These are phyloP conservation scores for Lagenaria siceraria DNA, from an alignment of 306 rosid species.

Conservation along the genomic window DNA sequence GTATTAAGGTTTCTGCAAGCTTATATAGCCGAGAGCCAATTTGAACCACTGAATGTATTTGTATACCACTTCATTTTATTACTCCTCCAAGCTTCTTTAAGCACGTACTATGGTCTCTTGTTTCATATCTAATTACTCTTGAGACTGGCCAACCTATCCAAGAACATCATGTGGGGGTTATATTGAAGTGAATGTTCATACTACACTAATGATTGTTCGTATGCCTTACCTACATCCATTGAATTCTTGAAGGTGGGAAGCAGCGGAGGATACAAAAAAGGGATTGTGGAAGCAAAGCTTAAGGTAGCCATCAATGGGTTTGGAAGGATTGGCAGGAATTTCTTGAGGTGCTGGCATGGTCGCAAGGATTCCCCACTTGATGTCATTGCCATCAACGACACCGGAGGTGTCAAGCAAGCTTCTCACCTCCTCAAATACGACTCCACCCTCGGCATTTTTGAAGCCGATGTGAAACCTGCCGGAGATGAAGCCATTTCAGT, in stretches of 20 bases:
- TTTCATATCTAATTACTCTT: not conserved
- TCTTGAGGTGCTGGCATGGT: slow-evolving; percentile 98
- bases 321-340: slow-evolving; percentile 93
- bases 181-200: not conserved
- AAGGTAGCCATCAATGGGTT: slow-evolving; percentile 94
- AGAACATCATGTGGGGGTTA: not conserved
- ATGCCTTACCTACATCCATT: not conserved
- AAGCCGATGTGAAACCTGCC: slow-evolving; percentile 79
- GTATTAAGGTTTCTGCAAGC: not conserved
- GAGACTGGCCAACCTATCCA: not conserved
- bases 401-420: slow-evolving; percentile 94
- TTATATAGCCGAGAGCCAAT: not conserved
- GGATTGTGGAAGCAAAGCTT: slow-evolving; percentile 62
- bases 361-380: slow-evolving; percentile 93
- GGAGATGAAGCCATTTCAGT: slow-evolving; percentile 60
- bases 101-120: not conserved
- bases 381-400: slow-evolving; percentile 83
- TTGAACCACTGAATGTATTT: not conserved
- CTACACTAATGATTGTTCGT: not conserved
- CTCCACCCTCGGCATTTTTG: slow-evolving; percentile 90
- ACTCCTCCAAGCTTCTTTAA: not conserved
- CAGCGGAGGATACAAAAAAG: slow-evolving; percentile 53
- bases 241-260: slow-evolving; percentile 33
- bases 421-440: slow-evolving; percentile 98
- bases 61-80: not conserved